Conservation (phyloP, 768 basidiomycete genomes). For the Mycena rosella region DNA sequence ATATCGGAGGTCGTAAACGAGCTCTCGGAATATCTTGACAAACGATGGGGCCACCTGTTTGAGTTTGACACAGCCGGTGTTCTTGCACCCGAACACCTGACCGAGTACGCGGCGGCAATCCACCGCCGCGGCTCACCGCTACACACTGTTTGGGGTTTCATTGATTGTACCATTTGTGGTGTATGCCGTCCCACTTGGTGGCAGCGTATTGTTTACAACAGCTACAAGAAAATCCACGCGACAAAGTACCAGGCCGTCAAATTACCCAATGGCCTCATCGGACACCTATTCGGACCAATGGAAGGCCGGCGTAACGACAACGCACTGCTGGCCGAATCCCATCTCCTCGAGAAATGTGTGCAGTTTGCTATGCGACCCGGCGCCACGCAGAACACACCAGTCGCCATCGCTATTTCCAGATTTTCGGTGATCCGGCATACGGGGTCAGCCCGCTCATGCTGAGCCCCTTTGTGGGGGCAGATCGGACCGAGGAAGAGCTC, state of each 20-base stretch:
- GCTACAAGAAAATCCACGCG: constrained; percentile 45
- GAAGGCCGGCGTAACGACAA: constrained; percentile 39
- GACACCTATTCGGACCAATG: constrained; percentile 42
- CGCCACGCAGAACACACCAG: no score
- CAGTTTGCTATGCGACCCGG: constrained; percentile 18
- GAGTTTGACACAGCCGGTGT: background rate
- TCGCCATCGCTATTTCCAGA: constrained; percentile 14
- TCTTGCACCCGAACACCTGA: background rate
- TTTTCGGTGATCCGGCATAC: constrained; percentile 45
- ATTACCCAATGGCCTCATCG: constrained; percentile 42
- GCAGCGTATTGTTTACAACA: constrained; percentile 32
- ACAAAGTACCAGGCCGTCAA: constrained; percentile 44
- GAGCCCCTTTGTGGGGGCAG: constrained; percentile 4
- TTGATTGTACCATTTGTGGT: constrained; percentile 41
- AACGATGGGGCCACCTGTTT: constrained; percentile 37
- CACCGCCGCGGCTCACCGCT: constrained; percentile 32
- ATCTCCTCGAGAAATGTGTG: constrained; percentile 22
- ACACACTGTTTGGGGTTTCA: constrained; percentile 35
- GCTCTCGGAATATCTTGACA: constrained; percentile 23
- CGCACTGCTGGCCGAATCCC: constrained; percentile 24
- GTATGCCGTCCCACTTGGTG: constrained; percentile 27
- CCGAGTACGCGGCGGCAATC: constrained; percentile 23
- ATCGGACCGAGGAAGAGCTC: constrained; percentile 37
- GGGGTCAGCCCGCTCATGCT: constrained; percentile 14
- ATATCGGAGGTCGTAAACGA: constrained; percentile 38